Conservation (phyloP, 129 eudicot genomes). For the Flaveria brownii region DNA sequence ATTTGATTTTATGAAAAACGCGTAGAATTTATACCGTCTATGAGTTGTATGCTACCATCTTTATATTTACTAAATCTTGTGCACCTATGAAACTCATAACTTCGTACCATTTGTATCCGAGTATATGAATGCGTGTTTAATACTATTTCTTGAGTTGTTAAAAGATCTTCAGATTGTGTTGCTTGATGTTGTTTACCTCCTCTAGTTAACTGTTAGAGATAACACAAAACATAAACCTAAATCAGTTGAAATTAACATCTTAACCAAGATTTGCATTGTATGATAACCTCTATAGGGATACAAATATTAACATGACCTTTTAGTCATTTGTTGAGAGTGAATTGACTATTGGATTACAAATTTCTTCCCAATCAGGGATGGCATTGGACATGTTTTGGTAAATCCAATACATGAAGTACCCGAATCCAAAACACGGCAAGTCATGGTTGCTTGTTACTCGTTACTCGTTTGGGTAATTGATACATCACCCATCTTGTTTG, state of each 20-base stretch:
- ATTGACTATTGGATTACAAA: constrained; percentile 39
- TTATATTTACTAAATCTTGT: constrained; percentile 9
- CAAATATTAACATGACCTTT: no score
- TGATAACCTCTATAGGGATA: no score
- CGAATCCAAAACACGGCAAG: no score
- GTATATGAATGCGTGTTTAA: no score
- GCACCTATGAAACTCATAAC: background rate
- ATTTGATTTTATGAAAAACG: constrained; percentile 11
- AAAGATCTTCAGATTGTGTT: background rate
- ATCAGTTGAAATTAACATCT: background rate
- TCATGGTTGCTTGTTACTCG: no score
- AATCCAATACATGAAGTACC: no score
- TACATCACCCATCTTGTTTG: no score
- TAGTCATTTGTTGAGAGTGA: no score
- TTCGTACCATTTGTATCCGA: no score
- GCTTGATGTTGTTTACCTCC: background rate
- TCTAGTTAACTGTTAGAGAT: background rate
- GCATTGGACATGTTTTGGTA: no score
- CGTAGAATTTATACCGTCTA: background rate
- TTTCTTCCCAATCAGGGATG: no score
- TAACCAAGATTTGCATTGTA: background rate
- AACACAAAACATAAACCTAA: background rate
- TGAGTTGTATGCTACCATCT: constrained; percentile 13
- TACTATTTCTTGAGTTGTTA: background rate
- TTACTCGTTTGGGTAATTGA: no score